phyloP scores from a whole-genome alignment of 176 grass and related monocot species.

The Themeda triandra region DNA sequence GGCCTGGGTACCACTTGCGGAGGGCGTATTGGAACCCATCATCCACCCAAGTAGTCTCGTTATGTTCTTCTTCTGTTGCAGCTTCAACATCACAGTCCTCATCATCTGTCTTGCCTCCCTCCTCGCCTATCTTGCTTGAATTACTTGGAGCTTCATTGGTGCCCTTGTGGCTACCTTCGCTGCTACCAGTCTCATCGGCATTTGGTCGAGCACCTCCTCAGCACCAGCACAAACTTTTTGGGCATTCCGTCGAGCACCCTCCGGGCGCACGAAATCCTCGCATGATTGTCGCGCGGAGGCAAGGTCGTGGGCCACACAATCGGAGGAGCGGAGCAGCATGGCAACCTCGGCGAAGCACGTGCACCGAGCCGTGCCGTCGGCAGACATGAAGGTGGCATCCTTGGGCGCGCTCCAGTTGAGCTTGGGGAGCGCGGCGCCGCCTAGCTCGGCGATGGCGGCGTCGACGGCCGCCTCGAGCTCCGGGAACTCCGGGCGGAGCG shows the following conservation, averaged over 20 bases:
- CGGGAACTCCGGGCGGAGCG: slow-evolving; percentile 52
- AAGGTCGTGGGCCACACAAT: slow-evolving; percentile 73
- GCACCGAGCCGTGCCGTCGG: slow-evolving; percentile 55
- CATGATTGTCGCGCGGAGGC: slow-evolving; percentile 26
- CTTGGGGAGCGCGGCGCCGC: slow-evolving; percentile 69
- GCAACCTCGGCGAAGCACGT: slow-evolving; percentile 72
- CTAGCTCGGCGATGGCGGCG: slow-evolving; percentile 53
- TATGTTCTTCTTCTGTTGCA: neutral
- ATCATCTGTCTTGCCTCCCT: neutral
- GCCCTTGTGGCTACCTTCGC: neutral
- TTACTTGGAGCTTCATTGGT: neutral
- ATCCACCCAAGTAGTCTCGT: slow-evolving; percentile 24
- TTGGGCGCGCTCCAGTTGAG: slow-evolving; percentile 91
- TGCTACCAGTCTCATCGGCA: neutral
- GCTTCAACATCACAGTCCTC: neutral
- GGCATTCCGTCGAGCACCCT: slow-evolving; percentile 30
- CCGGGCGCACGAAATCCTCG: slow-evolving; percentile 22
- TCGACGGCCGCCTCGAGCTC: slow-evolving; percentile 74
- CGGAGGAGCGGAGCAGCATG: slow-evolving; percentile 73
- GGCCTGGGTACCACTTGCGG: slow-evolving; percentile 69
- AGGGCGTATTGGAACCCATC: slow-evolving; percentile 72
- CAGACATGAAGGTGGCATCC: slow-evolving; percentile 80
- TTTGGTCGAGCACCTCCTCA: neutral
- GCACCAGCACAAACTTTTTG: neutral
- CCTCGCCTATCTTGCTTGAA: neutral